Percentiles rank a stretch among this genome's conserved stretches.
Conservation (phyloP, 768 basidiomycete genomes). For the Coprinopsis sp. region DNA sequence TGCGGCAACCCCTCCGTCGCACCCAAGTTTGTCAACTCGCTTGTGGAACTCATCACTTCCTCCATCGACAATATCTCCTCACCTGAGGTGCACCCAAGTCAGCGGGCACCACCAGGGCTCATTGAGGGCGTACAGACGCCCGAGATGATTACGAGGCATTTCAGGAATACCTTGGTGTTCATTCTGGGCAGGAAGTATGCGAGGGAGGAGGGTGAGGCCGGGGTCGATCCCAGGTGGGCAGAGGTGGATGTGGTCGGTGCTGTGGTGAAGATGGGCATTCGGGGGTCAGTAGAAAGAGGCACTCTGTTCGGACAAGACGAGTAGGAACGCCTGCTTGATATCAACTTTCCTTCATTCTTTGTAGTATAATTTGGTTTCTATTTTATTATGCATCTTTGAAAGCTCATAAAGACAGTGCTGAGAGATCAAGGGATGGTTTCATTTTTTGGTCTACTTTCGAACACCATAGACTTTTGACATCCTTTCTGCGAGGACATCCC, state of each 20-base stretch:
- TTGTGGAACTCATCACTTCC: slow-evolving; percentile 92
- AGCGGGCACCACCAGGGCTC: slow-evolving; percentile 81
- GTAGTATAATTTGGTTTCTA: too few species aligned
- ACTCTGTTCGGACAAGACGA: too few species aligned
- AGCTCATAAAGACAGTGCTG: too few species aligned
- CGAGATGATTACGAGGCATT: slow-evolving; percentile 92
- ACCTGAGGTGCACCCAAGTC: slow-evolving; percentile 82
- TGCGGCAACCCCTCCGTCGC: slow-evolving; percentile 90
- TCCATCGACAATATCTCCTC: slow-evolving; percentile 90
- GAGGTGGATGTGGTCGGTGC: slow-evolving; percentile 89
- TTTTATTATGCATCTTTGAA: too few species aligned
- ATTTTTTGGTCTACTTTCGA: too few species aligned
- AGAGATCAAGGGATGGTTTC: too few species aligned
- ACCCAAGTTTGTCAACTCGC: slow-evolving; percentile 92
- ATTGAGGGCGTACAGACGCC: slow-evolving; percentile 91
- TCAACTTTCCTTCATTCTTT: too few species aligned
- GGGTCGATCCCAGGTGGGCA: slow-evolving; percentile 62
- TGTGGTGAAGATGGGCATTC: slow-evolving; percentile 82
- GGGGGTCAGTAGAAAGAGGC: too few species aligned
- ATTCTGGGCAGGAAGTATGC: slow-evolving; percentile 73
- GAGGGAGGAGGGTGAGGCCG: slow-evolving; percentile 32
- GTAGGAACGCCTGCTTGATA: too few species aligned
- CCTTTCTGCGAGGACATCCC: slow-evolving; percentile 7
- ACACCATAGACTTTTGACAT: slow-evolving; percentile 6
- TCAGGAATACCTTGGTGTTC: slow-evolving; percentile 82